phyloP scores from a whole-genome alignment of 139 green algal species.

The Dunaliella primolecta region DNA sequence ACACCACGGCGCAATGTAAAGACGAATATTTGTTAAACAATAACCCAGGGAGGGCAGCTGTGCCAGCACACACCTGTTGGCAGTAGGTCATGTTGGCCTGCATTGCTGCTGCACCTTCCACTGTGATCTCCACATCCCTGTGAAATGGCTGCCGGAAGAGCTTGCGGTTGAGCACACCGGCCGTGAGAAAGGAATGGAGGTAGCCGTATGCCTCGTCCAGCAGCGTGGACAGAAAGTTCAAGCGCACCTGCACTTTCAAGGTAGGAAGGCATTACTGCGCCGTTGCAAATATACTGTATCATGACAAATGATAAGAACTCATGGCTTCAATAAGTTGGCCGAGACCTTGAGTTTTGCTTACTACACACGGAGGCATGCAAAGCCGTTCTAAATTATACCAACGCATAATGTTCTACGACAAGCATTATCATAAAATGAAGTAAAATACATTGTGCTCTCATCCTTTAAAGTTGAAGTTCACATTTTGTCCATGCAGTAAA shows the following conservation, averaged over 20 bases:
- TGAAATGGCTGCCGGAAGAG: constrained; percentile 51
- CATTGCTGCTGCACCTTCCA: constrained; percentile 20
- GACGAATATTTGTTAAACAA: too few species aligned
- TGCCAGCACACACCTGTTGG: constrained; percentile 31
- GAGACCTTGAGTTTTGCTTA: too few species aligned
- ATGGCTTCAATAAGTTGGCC: neutral
- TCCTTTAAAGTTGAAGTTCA: too few species aligned
- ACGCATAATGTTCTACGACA: too few species aligned
- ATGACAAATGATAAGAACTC: neutral
- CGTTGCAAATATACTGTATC: too few species aligned
- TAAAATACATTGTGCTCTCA: too few species aligned
- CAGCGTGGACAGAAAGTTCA: constrained; percentile 54
- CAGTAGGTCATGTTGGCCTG: constrained; percentile 27
- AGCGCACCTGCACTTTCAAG: constrained; percentile 52
- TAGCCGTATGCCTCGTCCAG: constrained; percentile 45
- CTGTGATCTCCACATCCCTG: constrained; percentile 38
- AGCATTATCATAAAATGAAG: too few species aligned
- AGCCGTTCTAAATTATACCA: too few species aligned
- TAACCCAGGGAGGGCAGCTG: neutral
- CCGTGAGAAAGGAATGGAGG: constrained; percentile 46
- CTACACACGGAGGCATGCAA: too few species aligned
- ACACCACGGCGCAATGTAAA: too few species aligned
- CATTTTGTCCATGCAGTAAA: too few species aligned
- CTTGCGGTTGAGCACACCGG: constrained; percentile 46
- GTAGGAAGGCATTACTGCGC: too few species aligned